Evolutionary conservation across 805 yeast species (phyloP), one percentile per base, ranked within the genome.

Genomic region (Cyberlindnera misumaiensis): DNA sequence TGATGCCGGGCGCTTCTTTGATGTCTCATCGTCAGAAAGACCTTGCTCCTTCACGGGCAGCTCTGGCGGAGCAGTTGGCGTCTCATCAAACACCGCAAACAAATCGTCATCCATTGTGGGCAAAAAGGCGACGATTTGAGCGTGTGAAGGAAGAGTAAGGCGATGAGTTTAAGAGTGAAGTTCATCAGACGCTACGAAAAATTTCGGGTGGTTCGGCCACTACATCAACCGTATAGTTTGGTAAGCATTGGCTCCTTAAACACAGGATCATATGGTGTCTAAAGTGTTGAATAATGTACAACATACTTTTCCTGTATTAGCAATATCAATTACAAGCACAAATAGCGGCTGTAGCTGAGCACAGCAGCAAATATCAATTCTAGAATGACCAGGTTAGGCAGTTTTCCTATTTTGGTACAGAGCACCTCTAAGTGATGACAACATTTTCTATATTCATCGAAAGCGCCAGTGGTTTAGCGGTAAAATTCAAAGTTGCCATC

Each of bases 21-120:
- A 35, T 17, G 53, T 63, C 5, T 38, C 40, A 9, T 43, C 41
- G 8, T 43, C 42, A 10, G 17, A 34, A 12, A 40, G 33, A 26
- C 45, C 47, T n/a, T 35, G 32, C 12, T 31, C 41, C 3, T 15
- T 11, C 16, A 32, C 43, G 7, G 44, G 41, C n/a, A 40, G 36
- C 30, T 34, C 48, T 27, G 51, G 54, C 9, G 56, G 56, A 12
- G 48, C 44, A 2, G 67, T 51, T 3, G 77, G 81, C 3, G 69
- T 67, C 56, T 78, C 84, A 35, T 72, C 67, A 49, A 78, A 78
- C 43, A 78, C 83, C 36, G 69, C 80, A 53, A 78, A 78, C 39
- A 78, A 67, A 49, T 77, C 83, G 55, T 74, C 78, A 58, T 47
- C 53, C 52, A 51, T 51, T 20, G 28, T 24, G n/a, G 12, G 8